A percentile compares a stretch with the other conserved stretches of the same genome.
Conservation (phyloP, 768 basidiomycete genomes). For the Tulasnella sp. region DNA sequence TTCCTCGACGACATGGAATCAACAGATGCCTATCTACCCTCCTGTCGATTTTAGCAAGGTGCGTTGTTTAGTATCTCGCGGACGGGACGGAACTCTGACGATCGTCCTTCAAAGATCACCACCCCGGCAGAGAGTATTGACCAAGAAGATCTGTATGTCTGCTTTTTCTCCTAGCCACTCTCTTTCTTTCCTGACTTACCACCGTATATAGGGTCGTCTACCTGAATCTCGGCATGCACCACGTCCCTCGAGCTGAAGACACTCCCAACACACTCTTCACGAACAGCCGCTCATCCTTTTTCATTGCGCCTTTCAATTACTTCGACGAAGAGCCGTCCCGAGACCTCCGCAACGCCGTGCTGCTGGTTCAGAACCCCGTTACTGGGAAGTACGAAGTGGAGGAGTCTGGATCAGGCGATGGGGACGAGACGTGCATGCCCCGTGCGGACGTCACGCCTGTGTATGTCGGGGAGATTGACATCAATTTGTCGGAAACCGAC, state of each 20-base stretch:
- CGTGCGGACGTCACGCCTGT: background rate
- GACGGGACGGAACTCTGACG: background rate
- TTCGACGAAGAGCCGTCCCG: constrained; percentile 12
- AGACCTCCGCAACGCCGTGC: background rate
- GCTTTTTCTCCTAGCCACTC: background rate
- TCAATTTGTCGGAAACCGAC: background rate
- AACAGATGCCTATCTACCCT: background rate
- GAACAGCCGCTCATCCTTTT: constrained; percentile 7
- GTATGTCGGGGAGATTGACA: background rate
- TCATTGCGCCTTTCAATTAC: constrained; percentile 9
- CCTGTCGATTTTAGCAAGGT: constrained; percentile 19
- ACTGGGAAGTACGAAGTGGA: background rate
- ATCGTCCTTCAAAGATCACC: background rate
- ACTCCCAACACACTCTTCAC: constrained; percentile 20
- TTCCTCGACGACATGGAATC: constrained; percentile 7
- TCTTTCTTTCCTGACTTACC: background rate
- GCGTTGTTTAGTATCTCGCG: no score
- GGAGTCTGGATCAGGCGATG: background rate
- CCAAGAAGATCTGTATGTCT: constrained; percentile 1
- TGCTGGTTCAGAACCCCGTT: background rate
- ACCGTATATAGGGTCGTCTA: background rate
- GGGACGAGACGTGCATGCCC: background rate
- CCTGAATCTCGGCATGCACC: constrained; percentile 12
- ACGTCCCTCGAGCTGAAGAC: constrained; percentile 16
- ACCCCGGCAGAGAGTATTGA: constrained; percentile 1